Evolutionary conservation across 2,329 filamentous ascomycete genomes (phyloP).

Genomic region (Knufia fluminis): DNA sequence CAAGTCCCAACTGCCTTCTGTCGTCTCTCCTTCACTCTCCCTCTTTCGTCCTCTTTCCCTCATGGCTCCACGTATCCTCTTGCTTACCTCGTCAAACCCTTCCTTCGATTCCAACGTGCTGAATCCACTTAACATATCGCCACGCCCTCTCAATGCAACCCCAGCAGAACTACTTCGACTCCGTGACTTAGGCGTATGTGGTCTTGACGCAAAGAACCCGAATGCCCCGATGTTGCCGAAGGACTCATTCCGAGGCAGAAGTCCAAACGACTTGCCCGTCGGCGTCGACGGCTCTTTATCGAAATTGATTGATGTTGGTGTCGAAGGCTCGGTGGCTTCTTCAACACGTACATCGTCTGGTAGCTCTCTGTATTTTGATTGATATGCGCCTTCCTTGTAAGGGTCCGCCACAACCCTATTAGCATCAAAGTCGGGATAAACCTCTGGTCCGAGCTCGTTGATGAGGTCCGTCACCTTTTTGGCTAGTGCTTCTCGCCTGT

Average conservation of each 20-base stretch:
- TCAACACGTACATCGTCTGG: conserved; percentile 17
- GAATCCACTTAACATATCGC: conserved; percentile 61
- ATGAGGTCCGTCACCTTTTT: conserved; percentile 81
- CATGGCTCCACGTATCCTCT: conserved; percentile 80
- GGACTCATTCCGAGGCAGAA: conserved; percentile 75
- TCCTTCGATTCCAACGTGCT: conserved; percentile 57
- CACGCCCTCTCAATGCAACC: conserved; percentile 47
- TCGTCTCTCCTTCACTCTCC: conserved; percentile 21
- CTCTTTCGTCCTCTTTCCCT: conserved; percentile 57
- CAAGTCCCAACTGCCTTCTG: conserved; percentile 23
- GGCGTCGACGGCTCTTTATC: conserved; percentile 20
- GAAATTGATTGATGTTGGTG: conserved; percentile 22
- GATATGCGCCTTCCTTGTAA: conserved; percentile 31
- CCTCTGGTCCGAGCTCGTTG: conserved; percentile 88
- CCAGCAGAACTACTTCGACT: conserved; percentile 62
- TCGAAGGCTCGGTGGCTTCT: conserved; percentile 28
- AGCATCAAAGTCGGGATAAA: conserved; percentile 92
- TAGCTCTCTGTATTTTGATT: conserved; percentile 21
- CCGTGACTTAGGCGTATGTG: conserved; percentile 67
- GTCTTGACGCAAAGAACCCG: conserved; percentile 81
- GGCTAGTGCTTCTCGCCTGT: conserved; percentile 63
- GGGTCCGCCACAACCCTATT: conserved; percentile 55
- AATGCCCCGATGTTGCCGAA: conserved; percentile 83
- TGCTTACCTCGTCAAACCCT: conserved; percentile 71
- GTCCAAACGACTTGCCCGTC: conserved; percentile 31